Evolutionary conservation across 305 asterid species (phyloP).

Genomic region (Fraxinus albicans): DNA sequence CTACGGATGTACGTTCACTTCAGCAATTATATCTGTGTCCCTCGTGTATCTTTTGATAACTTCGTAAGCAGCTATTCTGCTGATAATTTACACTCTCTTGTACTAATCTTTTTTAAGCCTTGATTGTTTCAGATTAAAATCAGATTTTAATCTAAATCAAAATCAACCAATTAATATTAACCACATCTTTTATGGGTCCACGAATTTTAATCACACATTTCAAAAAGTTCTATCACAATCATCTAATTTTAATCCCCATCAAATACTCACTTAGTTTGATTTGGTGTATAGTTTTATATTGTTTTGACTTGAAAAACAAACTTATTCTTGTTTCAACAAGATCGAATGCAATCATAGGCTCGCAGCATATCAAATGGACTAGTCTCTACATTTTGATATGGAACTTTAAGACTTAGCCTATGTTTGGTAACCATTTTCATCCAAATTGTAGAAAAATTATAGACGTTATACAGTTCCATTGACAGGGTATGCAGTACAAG

Average conservation of each 20-base stretch:
- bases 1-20: neutral
- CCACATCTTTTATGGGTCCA: too few relatives aligned
- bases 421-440: too few relatives aligned
- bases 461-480: too few relatives aligned
- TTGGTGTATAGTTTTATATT: neutral
- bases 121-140: too few relatives aligned
- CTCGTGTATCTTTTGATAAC: neutral
- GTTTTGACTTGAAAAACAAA: neutral
- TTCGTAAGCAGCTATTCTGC: neutral
- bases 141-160: too few relatives aligned
- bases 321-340: neutral
- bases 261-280: neutral
- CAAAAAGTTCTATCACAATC: too few relatives aligned
- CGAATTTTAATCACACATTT: too few relatives aligned
- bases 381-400: neutral
- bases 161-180: too few relatives aligned
- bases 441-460: too few relatives aligned
- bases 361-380: neutral
- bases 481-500: too few relatives aligned
- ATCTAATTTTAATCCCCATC: too few relatives aligned
- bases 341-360: neutral
- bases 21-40: neutral
- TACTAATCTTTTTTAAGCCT: neutral
- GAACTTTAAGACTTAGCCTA: neutral
- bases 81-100: neutral